Percentiles rank a stretch among this genome's conserved stretches.
Evolutionary conservation across 169 alveolate genomes (phyloP).

Genomic region (Cyclospora cayetanensis): DNA sequence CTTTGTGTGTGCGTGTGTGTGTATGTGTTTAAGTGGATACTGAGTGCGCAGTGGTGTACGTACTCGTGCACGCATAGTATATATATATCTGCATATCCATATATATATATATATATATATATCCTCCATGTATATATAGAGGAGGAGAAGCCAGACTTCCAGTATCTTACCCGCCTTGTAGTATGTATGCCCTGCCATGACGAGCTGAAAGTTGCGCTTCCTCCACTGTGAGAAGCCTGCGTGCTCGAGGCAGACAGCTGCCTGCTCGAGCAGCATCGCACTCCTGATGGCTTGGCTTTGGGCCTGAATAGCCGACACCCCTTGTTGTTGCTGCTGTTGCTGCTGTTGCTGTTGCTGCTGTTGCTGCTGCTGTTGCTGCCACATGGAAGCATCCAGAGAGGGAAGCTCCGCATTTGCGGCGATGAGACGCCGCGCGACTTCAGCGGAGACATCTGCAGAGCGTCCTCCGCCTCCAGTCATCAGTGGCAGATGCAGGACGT

Average conservation of each 20-base stretch:
- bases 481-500: slow-evolving; percentile 14
- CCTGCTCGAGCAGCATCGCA: slow-evolving; percentile 69
- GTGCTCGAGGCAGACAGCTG: slow-evolving; percentile 52
- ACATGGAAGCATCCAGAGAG: neutral
- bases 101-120: no score
- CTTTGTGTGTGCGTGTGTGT: no score
- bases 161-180: slow-evolving; percentile 70
- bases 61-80: neutral
- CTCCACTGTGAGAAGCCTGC: slow-evolving; percentile 59
- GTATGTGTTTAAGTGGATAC: neutral
- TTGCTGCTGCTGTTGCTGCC: neutral
- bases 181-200: slow-evolving; percentile 80
- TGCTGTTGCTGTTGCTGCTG: neutral
- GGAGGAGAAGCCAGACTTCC: neutral
- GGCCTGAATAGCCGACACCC: neutral
- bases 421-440: slow-evolving; percentile 47
- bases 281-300: slow-evolving; percentile 56
- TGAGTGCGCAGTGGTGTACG: no score
- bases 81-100: no score
- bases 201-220: slow-evolving; percentile 74
- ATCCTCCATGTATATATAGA: neutral
- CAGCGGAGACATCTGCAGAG: slow-evolving; percentile 11
- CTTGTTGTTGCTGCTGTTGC: neutral
- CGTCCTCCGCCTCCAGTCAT: slow-evolving; percentile 1
- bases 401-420: slow-evolving; percentile 64